phyloP scores from a whole-genome alignment of 768 basidiomycete genomes.

The Mycena vitilis region DNA sequence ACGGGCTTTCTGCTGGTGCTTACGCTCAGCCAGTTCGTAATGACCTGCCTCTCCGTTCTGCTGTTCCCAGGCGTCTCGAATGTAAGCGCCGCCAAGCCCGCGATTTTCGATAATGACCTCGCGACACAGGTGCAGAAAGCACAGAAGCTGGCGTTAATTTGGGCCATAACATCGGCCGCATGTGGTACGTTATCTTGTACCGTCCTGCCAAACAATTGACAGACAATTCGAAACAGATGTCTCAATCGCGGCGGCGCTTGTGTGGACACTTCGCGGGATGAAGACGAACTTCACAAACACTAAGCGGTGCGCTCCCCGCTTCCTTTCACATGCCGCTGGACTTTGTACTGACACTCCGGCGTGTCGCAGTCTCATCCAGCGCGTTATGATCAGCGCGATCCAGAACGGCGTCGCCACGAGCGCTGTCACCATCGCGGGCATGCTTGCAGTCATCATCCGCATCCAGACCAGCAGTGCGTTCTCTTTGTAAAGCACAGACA shows the following conservation, averaged over 20 bases:
- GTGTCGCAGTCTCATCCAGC: constrained; percentile 8
- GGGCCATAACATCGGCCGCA: neutral
- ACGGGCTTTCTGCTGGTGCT: neutral
- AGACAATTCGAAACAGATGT: constrained; percentile 7
- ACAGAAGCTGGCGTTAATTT: neutral
- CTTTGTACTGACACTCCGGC: too few relatives aligned
- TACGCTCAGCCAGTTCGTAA: neutral
- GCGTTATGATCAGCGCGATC: constrained; percentile 8
- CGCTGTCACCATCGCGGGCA: neutral
- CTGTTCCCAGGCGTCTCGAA: neutral
- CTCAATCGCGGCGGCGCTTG: constrained; percentile 11
- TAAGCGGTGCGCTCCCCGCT: neutral
- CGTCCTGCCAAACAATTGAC: neutral
- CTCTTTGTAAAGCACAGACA: neutral
- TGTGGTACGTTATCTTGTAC: neutral
- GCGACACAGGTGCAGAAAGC: neutral
- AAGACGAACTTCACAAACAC: constrained; percentile 9
- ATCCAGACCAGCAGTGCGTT: constrained; percentile 11
- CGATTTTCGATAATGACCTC: neutral
- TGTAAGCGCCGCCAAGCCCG: neutral
- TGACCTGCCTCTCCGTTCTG: neutral
- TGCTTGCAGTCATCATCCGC: neutral
- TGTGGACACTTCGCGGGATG: constrained; percentile 13
- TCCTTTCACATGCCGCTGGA: too few relatives aligned
- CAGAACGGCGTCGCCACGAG: constrained; percentile 16